Evolutionary conservation across 768 basidiomycete genomes (phyloP).

Genomic region (Amanita inopinata): DNA sequence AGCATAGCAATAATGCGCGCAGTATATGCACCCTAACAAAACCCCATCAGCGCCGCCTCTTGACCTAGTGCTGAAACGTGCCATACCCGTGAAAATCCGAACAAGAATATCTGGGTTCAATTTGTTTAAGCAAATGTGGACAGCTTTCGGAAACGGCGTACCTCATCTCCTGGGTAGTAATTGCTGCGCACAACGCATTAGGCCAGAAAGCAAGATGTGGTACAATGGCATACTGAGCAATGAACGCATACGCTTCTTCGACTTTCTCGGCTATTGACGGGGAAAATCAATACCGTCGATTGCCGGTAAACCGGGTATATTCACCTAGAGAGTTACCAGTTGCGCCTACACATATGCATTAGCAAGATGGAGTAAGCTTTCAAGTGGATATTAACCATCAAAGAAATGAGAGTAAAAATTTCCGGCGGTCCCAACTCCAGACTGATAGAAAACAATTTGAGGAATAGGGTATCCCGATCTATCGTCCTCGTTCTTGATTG

Average conservation of each 20-base stretch:
- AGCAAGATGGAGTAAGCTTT: not conserved
- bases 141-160: conserved; percentile 15
- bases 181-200: conserved; percentile 33
- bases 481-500: conserved; percentile 39
- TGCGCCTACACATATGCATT: conserved; percentile 32
- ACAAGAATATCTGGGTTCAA: conserved; percentile 51
- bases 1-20: conserved; percentile 66
- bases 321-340: conserved; percentile 55
- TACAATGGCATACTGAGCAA: conserved; percentile 51
- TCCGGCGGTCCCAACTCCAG: conserved; percentile 48
- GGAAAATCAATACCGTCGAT: not conserved
- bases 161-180: conserved; percentile 65
- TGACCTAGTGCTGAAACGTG: not conserved
- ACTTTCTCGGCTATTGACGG: conserved; percentile 49
- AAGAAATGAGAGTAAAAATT: conserved; percentile 51
- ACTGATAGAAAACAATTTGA: conserved; percentile 57
- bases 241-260: conserved; percentile 73
- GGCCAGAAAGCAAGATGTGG: not conserved
- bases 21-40: conserved; percentile 62
- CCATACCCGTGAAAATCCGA: conserved; percentile 65
- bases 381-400: conserved; percentile 28
- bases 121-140: conserved; percentile 8
- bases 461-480: conserved; percentile 34
- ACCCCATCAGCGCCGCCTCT: not conserved
- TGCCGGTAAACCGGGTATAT: conserved; percentile 8